Evolutionary conservation across 176 grass and related monocot species (phyloP).

Genomic region (Lolium rigidum): DNA sequence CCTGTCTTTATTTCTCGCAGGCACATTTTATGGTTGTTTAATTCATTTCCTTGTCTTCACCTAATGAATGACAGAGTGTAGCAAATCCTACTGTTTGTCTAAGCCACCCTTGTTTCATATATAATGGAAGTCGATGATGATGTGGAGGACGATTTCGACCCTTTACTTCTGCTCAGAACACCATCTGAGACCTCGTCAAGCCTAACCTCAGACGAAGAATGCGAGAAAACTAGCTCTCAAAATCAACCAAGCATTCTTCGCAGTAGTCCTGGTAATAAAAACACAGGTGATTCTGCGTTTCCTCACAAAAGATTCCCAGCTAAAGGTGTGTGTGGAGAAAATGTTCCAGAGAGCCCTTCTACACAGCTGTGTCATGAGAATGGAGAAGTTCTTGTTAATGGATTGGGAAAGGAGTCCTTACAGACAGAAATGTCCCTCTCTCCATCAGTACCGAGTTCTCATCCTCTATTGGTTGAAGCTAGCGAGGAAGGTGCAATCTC

Average conservation of each 20-base stretch:
- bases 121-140: constrained; percentile 84
- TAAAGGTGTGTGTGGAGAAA: constrained; percentile 21
- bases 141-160: constrained; percentile 79
- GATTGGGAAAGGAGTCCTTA: constrained; percentile 37
- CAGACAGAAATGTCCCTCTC: constrained; percentile 27
- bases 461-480: constrained; percentile 26
- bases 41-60: constrained; percentile 27
- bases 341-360: constrained; percentile 29
- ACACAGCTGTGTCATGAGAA: constrained; percentile 29
- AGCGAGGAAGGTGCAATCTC: constrained; percentile 83
- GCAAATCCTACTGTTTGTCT: constrained; percentile 17
- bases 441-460: constrained; percentile 18
- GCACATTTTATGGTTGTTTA: constrained; percentile 4
- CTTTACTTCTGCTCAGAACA: constrained; percentile 37
- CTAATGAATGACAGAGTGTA: constrained; percentile 32
- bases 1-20: neutral
- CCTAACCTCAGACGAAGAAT: constrained; percentile 80
- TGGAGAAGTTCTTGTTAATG: constrained; percentile 37
- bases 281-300: constrained; percentile 17
- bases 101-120: constrained; percentile 13
- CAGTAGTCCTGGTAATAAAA: constrained; percentile 33
- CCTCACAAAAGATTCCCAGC: constrained; percentile 32
- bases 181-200: constrained; percentile 79
- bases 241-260: constrained; percentile 32
- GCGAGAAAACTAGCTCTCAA: constrained; percentile 31